Conservation (phyloP, 352 stramenopile genomes). For the Achlya hypogyna region DNA sequence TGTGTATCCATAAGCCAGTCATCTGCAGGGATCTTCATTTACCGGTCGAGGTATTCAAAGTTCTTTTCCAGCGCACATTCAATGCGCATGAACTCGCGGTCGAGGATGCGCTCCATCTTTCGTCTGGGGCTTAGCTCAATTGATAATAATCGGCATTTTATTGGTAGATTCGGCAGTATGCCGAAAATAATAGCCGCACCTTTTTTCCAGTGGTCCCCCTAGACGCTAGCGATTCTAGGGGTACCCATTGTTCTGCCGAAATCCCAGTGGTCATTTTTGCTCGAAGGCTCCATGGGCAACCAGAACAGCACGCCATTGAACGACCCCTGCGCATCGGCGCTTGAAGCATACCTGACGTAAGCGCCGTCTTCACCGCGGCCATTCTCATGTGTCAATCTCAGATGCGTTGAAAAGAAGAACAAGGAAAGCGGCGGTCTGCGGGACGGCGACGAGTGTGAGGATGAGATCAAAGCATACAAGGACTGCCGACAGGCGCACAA, state of each 20-base stretch:
- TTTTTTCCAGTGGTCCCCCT: background rate
- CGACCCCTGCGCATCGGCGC: constrained; percentile 4
- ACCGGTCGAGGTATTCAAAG: constrained; percentile 65
- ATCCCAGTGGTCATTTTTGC: background rate
- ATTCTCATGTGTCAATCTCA: background rate
- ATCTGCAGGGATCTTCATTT: background rate
- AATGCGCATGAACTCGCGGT: constrained; percentile 45
- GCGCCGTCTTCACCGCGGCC: background rate
- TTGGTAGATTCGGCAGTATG: background rate
- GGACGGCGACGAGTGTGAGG: constrained; percentile 60
- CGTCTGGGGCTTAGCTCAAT: background rate
- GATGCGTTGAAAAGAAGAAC: constrained; percentile 51
- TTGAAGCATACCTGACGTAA: constrained; percentile 15
- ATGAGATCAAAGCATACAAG: constrained; percentile 51
- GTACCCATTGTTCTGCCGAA: too few relatives aligned
- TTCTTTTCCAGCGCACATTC: constrained; percentile 57
- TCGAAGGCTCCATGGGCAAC: constrained; percentile 4
- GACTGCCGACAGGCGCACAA: constrained; percentile 42
- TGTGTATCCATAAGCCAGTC: background rate
- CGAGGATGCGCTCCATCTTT: constrained; percentile 25
- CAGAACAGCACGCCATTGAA: background rate
- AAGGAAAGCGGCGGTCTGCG: constrained; percentile 50
- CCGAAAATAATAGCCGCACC: background rate
- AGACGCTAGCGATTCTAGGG: too few relatives aligned
- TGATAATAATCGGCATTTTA: background rate